Evolutionary conservation across 1,284 basidiomycete species (phyloP).

Genomic region (Puccinia sorghi): DNA sequence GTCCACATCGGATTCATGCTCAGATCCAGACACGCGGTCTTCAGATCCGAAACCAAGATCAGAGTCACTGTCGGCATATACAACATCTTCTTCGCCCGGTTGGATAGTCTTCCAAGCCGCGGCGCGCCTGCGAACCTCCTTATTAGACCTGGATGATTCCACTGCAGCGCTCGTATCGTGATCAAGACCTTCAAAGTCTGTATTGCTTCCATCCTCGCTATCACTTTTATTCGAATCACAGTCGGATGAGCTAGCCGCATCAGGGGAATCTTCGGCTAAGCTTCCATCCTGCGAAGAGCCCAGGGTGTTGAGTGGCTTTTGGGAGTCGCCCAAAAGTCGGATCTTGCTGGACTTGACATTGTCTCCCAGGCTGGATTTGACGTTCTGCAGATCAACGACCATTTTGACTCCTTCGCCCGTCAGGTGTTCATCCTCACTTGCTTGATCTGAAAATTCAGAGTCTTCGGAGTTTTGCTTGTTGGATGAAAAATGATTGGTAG

Average conservation of each 20-base stretch:
- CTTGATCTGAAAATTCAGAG: conserved; percentile 62
- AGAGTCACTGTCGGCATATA: conserved; percentile 58
- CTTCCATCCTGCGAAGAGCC: conserved; percentile 53
- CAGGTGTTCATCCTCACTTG: conserved; percentile 56
- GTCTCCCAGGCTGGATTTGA: conserved; percentile 77
- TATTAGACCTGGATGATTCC: conserved; percentile 48
- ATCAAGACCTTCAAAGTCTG: conserved; percentile 50
- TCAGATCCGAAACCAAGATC: conserved; percentile 55
- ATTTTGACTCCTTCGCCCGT: conserved; percentile 92
- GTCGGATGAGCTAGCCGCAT: conserved; percentile 46
- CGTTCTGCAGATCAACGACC: conserved; percentile 95
- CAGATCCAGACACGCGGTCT: conserved; percentile 11
- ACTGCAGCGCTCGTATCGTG: conserved; percentile 13
- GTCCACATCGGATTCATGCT: conserved; percentile 28
- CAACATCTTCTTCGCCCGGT: conserved; percentile 52
- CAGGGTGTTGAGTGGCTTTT: conserved; percentile 63
- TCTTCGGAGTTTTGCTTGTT: conserved; percentile 56
- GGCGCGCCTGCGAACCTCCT: conserved; percentile 32
- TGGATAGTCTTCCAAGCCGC: conserved; percentile 33
- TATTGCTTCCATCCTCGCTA: conserved; percentile 54
- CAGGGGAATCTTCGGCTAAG: conserved; percentile 33
- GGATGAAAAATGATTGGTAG: conserved; percentile 86
- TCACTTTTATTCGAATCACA: conserved; percentile 55
- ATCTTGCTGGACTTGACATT: conserved; percentile 78
- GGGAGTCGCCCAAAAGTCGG: conserved; percentile 79